These are phyloP conservation scores for Aspergillus piperis DNA, from an alignment of 2,329 filamentous ascomycete genomes.

Conservation along the genomic window DNA sequence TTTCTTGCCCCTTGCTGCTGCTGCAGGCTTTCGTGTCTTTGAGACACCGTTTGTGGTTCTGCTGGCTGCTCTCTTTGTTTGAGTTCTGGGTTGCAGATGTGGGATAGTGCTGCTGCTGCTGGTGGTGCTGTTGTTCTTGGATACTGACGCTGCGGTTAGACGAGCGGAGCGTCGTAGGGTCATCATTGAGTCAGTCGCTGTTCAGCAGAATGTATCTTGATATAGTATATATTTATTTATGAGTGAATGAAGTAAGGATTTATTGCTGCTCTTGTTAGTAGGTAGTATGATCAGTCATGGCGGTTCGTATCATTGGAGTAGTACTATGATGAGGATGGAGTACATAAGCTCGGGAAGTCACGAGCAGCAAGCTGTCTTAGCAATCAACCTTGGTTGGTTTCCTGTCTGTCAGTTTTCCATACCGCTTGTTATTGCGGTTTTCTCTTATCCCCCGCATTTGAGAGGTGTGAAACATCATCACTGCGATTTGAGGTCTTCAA, in stretches of 20 bases:
- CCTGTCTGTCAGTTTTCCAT: background rate
- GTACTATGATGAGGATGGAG: background rate
- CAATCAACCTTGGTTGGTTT: background rate
- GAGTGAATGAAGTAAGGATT: background rate
- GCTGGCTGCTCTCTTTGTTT: slow-evolving; percentile 23
- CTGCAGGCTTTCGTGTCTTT: slow-evolving; percentile 32
- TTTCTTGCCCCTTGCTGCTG: slow-evolving; percentile 28
- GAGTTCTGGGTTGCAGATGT: slow-evolving; percentile 22
- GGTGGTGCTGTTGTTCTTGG: slow-evolving; percentile 16
- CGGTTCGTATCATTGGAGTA: background rate
- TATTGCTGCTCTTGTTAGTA: background rate
- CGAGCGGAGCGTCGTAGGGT: slow-evolving; percentile 56
- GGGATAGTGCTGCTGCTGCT: slow-evolving; percentile 3
- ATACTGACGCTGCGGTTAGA: slow-evolving; percentile 36
- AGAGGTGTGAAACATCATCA: background rate
- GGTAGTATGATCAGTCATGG: background rate
- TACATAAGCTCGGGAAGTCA: slow-evolving; percentile 4
- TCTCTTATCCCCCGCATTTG: slow-evolving; percentile 2
- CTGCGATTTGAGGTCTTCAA: background rate
- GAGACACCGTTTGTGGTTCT: slow-evolving; percentile 29
- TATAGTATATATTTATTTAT: too few species aligned
- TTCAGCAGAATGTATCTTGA: background rate
- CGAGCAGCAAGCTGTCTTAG: background rate
- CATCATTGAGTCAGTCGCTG: slow-evolving; percentile 39
- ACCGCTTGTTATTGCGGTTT: background rate